Conservation (phyloP, 169 alveolate genomes). For the Perkinsus chesapeaki region DNA sequence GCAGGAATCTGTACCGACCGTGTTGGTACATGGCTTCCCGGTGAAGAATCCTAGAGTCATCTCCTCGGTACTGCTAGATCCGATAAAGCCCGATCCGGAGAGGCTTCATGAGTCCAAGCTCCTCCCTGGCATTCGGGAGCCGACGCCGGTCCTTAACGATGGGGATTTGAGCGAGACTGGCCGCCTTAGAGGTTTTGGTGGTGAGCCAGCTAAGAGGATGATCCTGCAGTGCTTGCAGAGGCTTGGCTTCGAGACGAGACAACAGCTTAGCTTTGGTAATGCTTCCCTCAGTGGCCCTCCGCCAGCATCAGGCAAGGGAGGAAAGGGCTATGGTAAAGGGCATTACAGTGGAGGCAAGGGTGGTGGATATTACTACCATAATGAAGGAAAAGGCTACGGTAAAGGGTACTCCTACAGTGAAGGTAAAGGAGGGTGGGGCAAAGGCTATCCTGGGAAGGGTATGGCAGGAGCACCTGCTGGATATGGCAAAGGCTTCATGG, state of each 20-base stretch:
- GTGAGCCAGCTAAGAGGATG: slow-evolving; percentile 23
- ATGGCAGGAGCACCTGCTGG: not conserved
- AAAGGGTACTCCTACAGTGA: not conserved
- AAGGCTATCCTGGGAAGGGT: not conserved
- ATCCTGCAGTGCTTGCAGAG: slow-evolving; percentile 17
- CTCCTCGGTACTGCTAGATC: not conserved
- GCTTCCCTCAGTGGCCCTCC: not conserved
- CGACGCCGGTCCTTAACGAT: not conserved
- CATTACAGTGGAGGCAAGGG: not conserved
- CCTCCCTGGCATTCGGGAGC: not conserved
- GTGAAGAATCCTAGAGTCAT: not conserved
- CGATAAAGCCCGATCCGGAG: not conserved
- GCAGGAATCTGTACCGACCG: not conserved
- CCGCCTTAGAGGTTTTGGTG: slow-evolving; percentile 29
- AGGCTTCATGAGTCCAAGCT: not conserved
- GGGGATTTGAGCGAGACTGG: slow-evolving; percentile 21
- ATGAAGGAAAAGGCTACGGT: not conserved
- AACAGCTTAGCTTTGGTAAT: not conserved
- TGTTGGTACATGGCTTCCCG: not conserved
- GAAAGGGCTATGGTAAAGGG: not conserved
- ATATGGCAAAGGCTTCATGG: not conserved
- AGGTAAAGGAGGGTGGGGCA: not conserved
- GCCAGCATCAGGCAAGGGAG: not conserved
- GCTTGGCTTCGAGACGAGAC: not conserved
- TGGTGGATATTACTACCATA: not conserved